Evolutionary conservation across 2,329 filamentous ascomycete species (phyloP), one percentile per base, ranked within the genome.

Genomic region (Pezicula rhizophila): DNA sequence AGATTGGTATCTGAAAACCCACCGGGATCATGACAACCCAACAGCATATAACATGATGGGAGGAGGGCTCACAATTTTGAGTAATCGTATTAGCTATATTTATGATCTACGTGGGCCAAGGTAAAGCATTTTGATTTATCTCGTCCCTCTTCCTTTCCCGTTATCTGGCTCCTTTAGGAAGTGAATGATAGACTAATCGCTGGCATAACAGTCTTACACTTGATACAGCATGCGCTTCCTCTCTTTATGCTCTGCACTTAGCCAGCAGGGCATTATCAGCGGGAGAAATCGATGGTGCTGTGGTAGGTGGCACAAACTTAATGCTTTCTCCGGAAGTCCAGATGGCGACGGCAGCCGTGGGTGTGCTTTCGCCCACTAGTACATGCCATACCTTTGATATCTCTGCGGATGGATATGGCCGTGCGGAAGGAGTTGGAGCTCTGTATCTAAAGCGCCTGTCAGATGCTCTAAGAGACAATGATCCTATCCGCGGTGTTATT

Each of bases 331-430:
- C 23, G 6, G 20, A 34, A 47, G 35, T 40, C 5, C 28, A 31
- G 23, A 23, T 23, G 23, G 6, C 2, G 23, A 23, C 23, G 23
- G 23, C 3, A 23, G 23, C 23, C 23, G 23, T 45, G 26, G 43
- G 42, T 11, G 23, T 42, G 12, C 15, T 46, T 8, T 42, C 46
- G 23, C 33, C 34, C 47, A 73, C 77, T 49, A 75, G 76, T 0
- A 74, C 72, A 48, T 78, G 74, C 42, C 77, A 73, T 51, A 75
- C 74, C 2, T 83, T 80, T 53, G 80, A 84, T 52, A 57, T 69
- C 15, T 68, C 72, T 2, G 82, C 79, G 18, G 76, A 80, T 49
- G 82, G 82, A 1, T 86, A 85, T 56, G 79, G 76, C 0, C 70
- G 80, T 33, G 81, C 79, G 1, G 82, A 86, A 56, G 82, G 80